Base-by-base conservation (phyloP, 192 early-diverging fungal species). In the Lobulomyces angularis region DNA sequence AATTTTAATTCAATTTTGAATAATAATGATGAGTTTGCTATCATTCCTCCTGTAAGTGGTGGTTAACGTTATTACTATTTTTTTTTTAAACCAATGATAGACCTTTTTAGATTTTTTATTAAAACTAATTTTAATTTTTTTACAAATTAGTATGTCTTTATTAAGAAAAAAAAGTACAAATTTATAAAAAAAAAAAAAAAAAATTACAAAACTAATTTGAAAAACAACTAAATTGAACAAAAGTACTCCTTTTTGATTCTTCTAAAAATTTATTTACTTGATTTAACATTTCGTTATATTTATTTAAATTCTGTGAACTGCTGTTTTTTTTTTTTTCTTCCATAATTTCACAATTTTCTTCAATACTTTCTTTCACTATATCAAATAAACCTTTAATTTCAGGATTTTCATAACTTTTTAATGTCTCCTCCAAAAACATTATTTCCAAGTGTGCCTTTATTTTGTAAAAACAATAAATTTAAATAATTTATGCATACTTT, bases 371-470 rank as follows among this genome's bases (percentile, higher is more conserved):
- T 55, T 88, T 82, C 26, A 94, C 81, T 34, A 79, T 67, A 26
- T 73, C 69, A 45, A 92, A 62, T 24, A 81, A 67, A 45, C 80
- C 66, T 28, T 63, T 64, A 5, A 84, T 74, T 11, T 61, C 45
- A 9, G 73, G 56, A 3, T 74, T 79, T 45, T 86, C 66, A 59
- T 86, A 97, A 47, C 74, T 65, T 16, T 77, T 57, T 25, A 97
- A 51, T 1, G 82, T 86, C 53, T 81, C 82, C 47, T 87, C 77
- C 51, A 95, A 78, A 42, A 93, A 83, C 56, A 89, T 79, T 39
- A 80, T 84, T 59, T 97, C 93, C 4, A 93, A 59, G 5, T 82
- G 86, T n/a, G 84, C 88, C 68, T 79, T 35, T 4, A 7, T 40
- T 18, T 48, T 24, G 30, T 23, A 38, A 20, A 16, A 20, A 48